Percentiles rank a stretch among this genome's conserved stretches.
phyloP scores from a whole-genome alignment of 192 early-diverging fungal genomes.

The Backusella australiensis region DNA sequence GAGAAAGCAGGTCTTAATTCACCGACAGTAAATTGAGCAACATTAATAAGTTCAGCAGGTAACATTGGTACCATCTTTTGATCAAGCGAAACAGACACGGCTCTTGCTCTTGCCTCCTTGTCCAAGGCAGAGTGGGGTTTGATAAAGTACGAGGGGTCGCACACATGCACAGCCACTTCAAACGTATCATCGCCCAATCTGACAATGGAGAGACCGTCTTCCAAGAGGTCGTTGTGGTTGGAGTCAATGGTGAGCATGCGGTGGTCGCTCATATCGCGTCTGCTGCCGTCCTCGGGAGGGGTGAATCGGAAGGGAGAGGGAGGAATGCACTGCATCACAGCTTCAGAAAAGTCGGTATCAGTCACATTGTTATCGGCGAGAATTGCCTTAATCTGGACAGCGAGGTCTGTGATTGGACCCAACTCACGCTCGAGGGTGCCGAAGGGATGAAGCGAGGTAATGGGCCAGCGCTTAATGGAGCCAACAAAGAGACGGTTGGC shows the following conservation, averaged over 20 bases:
- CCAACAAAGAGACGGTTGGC: slow-evolving; percentile 59
- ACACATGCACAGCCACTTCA: slow-evolving; percentile 85
- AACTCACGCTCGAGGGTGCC: slow-evolving; percentile 70
- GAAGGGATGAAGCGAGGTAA: slow-evolving; percentile 68
- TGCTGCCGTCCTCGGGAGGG: slow-evolving; percentile 51
- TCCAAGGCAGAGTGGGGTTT: slow-evolving; percentile 92
- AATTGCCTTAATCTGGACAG: slow-evolving; percentile 76
- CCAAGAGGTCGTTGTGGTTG: slow-evolving; percentile 40
- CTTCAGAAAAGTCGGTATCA: slow-evolving; percentile 67
- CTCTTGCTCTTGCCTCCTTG: slow-evolving; percentile 85
- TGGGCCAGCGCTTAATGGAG: slow-evolving; percentile 70
- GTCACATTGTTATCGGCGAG: slow-evolving; percentile 81
- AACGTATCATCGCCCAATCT: slow-evolving; percentile 60
- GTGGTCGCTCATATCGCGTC: slow-evolving; percentile 70
- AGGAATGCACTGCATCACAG: slow-evolving; percentile 76
- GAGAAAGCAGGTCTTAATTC: slow-evolving; percentile 71
- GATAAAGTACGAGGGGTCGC: slow-evolving; percentile 97
- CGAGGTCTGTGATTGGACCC: slow-evolving; percentile 75
- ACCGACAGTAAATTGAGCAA: slow-evolving; percentile 87
- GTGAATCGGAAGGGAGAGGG: slow-evolving; percentile 72
- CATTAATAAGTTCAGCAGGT: slow-evolving; percentile 82
- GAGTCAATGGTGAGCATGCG: slow-evolving; percentile 92
- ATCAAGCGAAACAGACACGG: slow-evolving; percentile 92
- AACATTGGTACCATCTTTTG: slow-evolving; percentile 97
- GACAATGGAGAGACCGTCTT: slow-evolving; percentile 75